Evolutionary conservation across 805 yeast species (phyloP).

Genomic region (Lipomyces starkeyi): DNA sequence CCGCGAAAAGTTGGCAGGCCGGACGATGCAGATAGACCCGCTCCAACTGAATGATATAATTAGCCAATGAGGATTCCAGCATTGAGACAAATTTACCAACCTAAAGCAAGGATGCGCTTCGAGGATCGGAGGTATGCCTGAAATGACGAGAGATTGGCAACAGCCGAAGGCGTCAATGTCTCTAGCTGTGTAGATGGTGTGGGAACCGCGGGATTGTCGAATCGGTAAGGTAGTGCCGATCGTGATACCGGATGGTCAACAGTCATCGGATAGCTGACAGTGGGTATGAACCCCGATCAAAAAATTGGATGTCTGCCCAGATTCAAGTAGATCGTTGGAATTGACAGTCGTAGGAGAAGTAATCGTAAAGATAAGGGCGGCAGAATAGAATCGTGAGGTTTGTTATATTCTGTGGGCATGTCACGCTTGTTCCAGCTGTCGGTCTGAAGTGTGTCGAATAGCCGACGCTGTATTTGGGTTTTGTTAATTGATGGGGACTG

Average conservation of each 20-base stretch:
- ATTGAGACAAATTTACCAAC: slow-evolving; percentile 27
- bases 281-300: neutral
- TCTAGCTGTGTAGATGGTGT: neutral
- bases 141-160: slow-evolving; percentile 43
- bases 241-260: neutral
- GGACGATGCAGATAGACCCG: slow-evolving; percentile 79
- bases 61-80: neutral
- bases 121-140: slow-evolving; percentile 46
- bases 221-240: neutral
- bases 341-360: neutral
- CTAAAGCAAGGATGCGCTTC: slow-evolving; percentile 46
- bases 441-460: too few relatives aligned
- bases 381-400: neutral
- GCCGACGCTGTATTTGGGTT: too few relatives aligned
- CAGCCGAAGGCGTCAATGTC: neutral
- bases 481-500: neutral
- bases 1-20: slow-evolving; percentile 80
- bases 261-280: neutral
- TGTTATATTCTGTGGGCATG: neutral
- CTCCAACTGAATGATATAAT: slow-evolving; percentile 54
- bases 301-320: neutral
- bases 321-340: neutral
- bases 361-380: too few relatives aligned
- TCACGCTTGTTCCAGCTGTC: too few relatives aligned
- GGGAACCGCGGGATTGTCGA: neutral